Conservation (phyloP, 257 asterid species). For the Perilla frutescens region DNA sequence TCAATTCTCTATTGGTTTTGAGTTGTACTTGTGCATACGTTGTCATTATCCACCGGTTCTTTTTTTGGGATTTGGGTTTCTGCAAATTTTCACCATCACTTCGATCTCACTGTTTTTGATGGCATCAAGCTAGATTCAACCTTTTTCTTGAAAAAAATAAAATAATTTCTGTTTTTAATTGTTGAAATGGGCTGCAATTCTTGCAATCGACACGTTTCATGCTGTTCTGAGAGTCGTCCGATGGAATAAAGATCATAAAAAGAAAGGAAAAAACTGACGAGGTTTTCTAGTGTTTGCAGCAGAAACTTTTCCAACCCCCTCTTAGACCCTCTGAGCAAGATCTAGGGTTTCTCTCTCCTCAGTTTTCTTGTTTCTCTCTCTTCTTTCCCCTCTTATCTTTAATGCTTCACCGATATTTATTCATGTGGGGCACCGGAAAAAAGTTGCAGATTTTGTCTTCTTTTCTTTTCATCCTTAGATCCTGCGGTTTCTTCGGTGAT, state of each 20-base stretch:
- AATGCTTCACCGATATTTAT: slow-evolving; percentile 33
- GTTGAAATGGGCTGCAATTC: slow-evolving; percentile 4
- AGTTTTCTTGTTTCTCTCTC: slow-evolving; percentile 7
- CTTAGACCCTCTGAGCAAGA: slow-evolving; percentile 70
- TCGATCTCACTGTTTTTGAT: slow-evolving; percentile 14
- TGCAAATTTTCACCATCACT: neutral
- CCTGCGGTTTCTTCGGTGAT: slow-evolving; percentile 41
- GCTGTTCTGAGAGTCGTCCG: slow-evolving; percentile 30
- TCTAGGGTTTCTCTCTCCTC: slow-evolving; percentile 71
- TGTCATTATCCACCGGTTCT: slow-evolving; percentile 36
- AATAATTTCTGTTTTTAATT: neutral
- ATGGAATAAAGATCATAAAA: slow-evolving; percentile 36
- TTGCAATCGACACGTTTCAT: slow-evolving; percentile 67
- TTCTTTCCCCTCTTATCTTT: slow-evolving; percentile 29
- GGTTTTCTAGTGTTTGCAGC: slow-evolving; percentile 42
- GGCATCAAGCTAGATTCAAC: slow-evolving; percentile 32
- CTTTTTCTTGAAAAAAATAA: neutral
- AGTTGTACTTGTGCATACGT: slow-evolving; percentile 27
- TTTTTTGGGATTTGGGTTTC: slow-evolving; percentile 26
- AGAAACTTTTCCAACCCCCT: slow-evolving; percentile 42
- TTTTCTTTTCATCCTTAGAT: slow-evolving; percentile 51
- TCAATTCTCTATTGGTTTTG: slow-evolving; percentile 27
- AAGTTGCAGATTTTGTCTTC: slow-evolving; percentile 41
- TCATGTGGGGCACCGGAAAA: slow-evolving; percentile 21
- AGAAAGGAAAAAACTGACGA: slow-evolving; percentile 37